Base-by-base conservation (phyloP, 208 protist species). In the Leishmania major region DNA sequence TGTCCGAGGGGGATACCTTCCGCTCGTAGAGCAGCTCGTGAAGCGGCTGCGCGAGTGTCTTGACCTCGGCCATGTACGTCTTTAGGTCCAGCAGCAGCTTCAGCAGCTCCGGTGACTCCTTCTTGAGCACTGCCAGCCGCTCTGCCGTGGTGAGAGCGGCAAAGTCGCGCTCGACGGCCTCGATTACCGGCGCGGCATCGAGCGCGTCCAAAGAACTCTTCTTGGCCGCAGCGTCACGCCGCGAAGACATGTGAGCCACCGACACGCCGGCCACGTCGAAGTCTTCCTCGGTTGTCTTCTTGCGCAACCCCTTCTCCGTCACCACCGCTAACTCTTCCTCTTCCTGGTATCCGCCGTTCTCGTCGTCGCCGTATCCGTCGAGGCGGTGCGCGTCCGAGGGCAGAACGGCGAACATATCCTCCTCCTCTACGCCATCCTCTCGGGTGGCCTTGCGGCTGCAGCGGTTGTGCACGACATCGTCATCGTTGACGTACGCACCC, bases 31-130 rank as follows among this genome's bases (percentile, higher is more conserved):
- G 84, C 71, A 97, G 89, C 72, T 95, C 91, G 37, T 96, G 87
- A 31, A 98, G 84, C 37, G 95, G 94, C 82, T 95, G 88, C 25
- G 95, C 89, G 28, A 97, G 91, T 75, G 86, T 83, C 87, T 95
- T 96, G n/a, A 98, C 94, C 81, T 98, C 94, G 4, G 67, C 79
- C 70, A 98, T 88, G 84, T 97, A 97, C 69, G 85, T 86, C 84
- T 94, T 94, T 51, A 97, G 88, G 57, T 98, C 94, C 35, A 95
- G 90, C 19, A 98, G 79, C 85, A 98, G 93, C 80, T 96, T 93
- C n/a, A 97, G 86, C 82, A 98, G 84, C 88, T 97, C 91, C 57
- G 96, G 95, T 60, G 95, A 97, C 84, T 99, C 97, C 81, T 96
- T 96, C 81, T 93, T 91, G 45, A 99, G 85, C 74, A 98, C 90